phyloP scores from a whole-genome alignment of 2,329 filamentous ascomycete genomes.

The Diaporthe vexans region DNA sequence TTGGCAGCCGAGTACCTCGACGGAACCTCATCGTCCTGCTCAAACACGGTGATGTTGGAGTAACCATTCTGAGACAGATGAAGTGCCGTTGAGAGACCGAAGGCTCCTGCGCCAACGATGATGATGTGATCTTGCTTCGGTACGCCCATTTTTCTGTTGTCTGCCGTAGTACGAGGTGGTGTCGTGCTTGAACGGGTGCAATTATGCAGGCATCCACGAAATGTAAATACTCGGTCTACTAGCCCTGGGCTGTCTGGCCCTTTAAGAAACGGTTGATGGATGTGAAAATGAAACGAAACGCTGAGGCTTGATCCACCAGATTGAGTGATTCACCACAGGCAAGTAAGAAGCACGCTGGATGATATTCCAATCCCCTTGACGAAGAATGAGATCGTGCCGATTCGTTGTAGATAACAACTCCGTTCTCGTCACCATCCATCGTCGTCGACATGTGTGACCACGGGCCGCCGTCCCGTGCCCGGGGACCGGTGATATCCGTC shows the following conservation, averaged over 20 bases:
- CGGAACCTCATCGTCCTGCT: conserved; percentile 56
- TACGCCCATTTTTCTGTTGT: neutral
- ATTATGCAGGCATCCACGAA: neutral
- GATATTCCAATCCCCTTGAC: neutral
- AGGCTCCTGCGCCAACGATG: conserved; percentile 62
- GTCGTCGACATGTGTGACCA: conserved; percentile 17
- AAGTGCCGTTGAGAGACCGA: conserved; percentile 64
- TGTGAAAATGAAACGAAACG: neutral
- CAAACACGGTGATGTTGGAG: conserved; percentile 62
- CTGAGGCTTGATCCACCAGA: neutral
- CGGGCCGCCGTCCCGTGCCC: conserved; percentile 11
- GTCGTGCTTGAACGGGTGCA: neutral
- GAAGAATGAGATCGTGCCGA: neutral
- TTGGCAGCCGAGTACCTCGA: conserved; percentile 67
- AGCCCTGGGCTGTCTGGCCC: neutral
- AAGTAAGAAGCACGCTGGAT: neutral
- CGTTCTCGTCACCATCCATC: neutral
- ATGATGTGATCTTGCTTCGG: conserved; percentile 45
- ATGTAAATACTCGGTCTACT: neutral
- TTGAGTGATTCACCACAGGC: neutral
- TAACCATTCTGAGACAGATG: conserved; percentile 61
- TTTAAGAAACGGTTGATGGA: neutral
- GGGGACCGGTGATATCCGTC: conserved; percentile 2
- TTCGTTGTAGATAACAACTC: conserved; percentile 19
- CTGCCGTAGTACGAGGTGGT: neutral